A percentile compares a stretch with the other conserved stretches of the same genome.
These are phyloP conservation scores for Calvatia gigantea DNA, from an alignment of 768 basidiomycete genomes.

Conservation along the genomic window DNA sequence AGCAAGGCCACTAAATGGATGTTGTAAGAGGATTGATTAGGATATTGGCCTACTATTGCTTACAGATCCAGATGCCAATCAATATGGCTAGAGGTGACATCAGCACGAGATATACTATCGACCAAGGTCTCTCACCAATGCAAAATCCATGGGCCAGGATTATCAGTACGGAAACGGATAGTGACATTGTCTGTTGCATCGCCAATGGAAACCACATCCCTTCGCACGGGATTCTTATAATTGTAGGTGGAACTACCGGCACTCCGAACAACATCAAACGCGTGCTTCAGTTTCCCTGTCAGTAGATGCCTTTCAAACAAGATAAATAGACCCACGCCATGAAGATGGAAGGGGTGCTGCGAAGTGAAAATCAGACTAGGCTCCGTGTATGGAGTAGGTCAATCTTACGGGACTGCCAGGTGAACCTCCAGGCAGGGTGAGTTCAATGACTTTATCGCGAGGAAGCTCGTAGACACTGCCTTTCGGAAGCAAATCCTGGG, in stretches of 20 bases:
- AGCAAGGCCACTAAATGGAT: constrained; percentile 29
- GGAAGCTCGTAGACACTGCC: constrained; percentile 43
- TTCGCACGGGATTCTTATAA: constrained; percentile 44
- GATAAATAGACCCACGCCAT: constrained; percentile 28
- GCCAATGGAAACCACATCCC: constrained; percentile 46
- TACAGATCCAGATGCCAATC: constrained; percentile 37
- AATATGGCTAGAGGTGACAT: constrained; percentile 22
- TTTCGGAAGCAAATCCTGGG: constrained; percentile 29
- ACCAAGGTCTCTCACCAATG: constrained; percentile 29
- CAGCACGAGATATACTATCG: constrained; percentile 5
- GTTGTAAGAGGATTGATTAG: constrained; percentile 28
- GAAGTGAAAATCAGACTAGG: neutral
- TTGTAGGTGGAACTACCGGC: constrained; percentile 31
- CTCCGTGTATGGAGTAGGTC: neutral
- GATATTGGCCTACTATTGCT: constrained; percentile 18
- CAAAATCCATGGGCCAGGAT: constrained; percentile 51
- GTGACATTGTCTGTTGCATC: constrained; percentile 32
- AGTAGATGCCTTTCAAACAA: neutral
- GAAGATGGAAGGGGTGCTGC: constrained; percentile 36
- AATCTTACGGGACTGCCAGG: constrained; percentile 30
- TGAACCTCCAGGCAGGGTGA: constrained; percentile 38
- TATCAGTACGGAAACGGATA: constrained; percentile 56
- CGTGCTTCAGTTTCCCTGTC: constrained; percentile 23
- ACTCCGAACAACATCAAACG: constrained; percentile 35
- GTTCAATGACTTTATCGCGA: constrained; percentile 41